These are phyloP conservation scores for Orbilia brochopaga DNA, from an alignment of 2,329 filamentous ascomycete species.

Conservation along the genomic window DNA sequence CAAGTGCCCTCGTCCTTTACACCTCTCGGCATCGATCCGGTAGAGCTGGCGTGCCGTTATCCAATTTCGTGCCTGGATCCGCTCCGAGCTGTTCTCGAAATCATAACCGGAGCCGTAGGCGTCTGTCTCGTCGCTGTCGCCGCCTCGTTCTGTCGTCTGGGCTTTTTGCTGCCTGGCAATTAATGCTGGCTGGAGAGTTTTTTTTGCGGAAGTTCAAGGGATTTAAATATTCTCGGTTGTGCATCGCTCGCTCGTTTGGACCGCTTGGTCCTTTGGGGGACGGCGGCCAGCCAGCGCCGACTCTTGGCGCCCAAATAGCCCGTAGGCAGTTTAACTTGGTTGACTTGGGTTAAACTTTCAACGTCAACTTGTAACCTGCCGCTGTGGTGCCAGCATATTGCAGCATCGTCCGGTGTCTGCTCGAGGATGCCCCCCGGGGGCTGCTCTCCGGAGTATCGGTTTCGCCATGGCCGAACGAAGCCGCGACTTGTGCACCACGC, in stretches of 20 bases:
- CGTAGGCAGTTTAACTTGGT: not conserved
- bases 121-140: slow-evolving; percentile 30
- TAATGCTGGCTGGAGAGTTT: slow-evolving; percentile 12
- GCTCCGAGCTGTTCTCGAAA: slow-evolving; percentile 49
- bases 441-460: slow-evolving; percentile 14
- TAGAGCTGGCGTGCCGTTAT: slow-evolving; percentile 32
- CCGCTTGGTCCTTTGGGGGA: slow-evolving; percentile 3
- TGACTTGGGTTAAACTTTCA: not conserved
- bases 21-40: slow-evolving; percentile 50
- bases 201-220: slow-evolving; percentile 42
- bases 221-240: slow-evolving; percentile 48
- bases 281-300: not conserved
- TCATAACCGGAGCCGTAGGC: slow-evolving; percentile 41
- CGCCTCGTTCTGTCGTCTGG: slow-evolving; percentile 17
- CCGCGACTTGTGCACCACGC: slow-evolving; percentile 16
- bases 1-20: slow-evolving; percentile 51
- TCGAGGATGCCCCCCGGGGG: not conserved
- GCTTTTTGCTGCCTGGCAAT: slow-evolving; percentile 14
- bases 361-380: not conserved
- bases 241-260: slow-evolving; percentile 3
- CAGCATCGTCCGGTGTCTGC: not conserved
- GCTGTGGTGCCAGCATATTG: not conserved
- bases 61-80: slow-evolving; percentile 51
- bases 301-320: slow-evolving; percentile 7
- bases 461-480: slow-evolving; percentile 36